Conservation (phyloP, 2,329 filamentous ascomycete species). For the Aspergillus pseudoterreus region DNA sequence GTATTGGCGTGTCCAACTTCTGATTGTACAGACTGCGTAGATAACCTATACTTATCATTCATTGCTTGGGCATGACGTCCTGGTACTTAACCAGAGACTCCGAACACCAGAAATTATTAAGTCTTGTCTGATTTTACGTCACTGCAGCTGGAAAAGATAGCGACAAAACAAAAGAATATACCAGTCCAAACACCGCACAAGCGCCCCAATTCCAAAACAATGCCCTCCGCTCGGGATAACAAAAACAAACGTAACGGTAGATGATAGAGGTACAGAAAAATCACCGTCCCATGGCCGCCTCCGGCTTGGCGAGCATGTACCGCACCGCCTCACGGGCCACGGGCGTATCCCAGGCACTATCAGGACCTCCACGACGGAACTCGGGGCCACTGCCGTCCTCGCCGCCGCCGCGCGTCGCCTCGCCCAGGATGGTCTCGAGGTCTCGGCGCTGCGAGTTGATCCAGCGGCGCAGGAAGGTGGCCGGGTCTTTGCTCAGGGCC, state of each 20-base stretch:
- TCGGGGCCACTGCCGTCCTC: constrained; percentile 52
- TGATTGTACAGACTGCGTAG: no score
- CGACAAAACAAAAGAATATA: not conserved
- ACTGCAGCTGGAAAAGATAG: not conserved
- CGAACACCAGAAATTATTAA: not conserved
- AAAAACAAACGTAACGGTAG: not conserved
- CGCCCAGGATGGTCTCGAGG: constrained; percentile 81
- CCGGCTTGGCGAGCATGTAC: constrained; percentile 54
- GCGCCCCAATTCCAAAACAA: constrained; percentile 15
- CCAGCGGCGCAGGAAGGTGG: constrained; percentile 82
- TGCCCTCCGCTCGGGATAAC: not conserved
- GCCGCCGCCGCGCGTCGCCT: constrained; percentile 59
- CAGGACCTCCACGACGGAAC: constrained; percentile 48
- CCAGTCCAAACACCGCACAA: constrained; percentile 12
- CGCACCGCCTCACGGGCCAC: constrained; percentile 61
- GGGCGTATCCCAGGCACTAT: constrained; percentile 61
- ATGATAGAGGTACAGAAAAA: not conserved
- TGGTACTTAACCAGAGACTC: not conserved
- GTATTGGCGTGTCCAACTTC: no score
- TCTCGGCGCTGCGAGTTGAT: constrained; percentile 87
- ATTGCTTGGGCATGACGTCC: not conserved
- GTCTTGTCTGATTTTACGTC: not conserved
- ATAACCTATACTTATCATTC: not conserved
- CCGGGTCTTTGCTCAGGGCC: constrained; percentile 74
- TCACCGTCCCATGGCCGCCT: constrained; percentile 27